Base-by-base conservation (phyloP, 2,329 filamentous ascomycete species). In the Arthrobotrys megalospora region DNA sequence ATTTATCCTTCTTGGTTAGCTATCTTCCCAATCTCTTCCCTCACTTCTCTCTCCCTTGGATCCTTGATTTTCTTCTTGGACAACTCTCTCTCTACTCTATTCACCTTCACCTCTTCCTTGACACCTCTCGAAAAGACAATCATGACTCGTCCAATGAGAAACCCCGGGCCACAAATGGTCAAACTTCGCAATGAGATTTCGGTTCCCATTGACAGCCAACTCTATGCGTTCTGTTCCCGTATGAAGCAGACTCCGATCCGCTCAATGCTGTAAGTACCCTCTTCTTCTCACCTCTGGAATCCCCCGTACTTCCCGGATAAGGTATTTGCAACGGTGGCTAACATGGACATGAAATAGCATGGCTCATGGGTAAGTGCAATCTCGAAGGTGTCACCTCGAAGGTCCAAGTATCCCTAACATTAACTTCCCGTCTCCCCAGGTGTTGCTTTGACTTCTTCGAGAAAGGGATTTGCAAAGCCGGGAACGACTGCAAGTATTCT, bases 401-500 rank as follows among this genome's bases (percentile, higher is more conserved):
- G 1, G 6, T 3, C 16, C 32, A 16, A 67, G 21, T 68, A 34
- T 47, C n/a, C 32, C 63, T 75, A 67, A 75, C 43, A 11, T 62
- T 47, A 34, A 32, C 66, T 45, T 21, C 16, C 16, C 16, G 0
- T 67, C 16, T 12, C n/a, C 41, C 36, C 34, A 78, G 75, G 8
- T 78, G 75, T 24, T 78, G 75, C 52, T 78, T 78, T 50, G 75
- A 78, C 16, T 72, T 38, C 47, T 78, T 78, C 53, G 75, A 78
- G 34, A 78, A 78, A 34, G 67, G 67, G 1, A 53, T 47, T 41
- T 78, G 75, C 53, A 78, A 63, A 32, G 67, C 75, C 7, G 75
- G 75, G 12, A 68, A 78, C 60, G 75, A 78, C 19, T 78, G 75
- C 75, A 78, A 78, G n/a, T 78, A 78, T 41, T 78, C 75, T 12